phyloP scores from a whole-genome alignment of 345 rosid genomes.

The Eucalyptus regnans region DNA sequence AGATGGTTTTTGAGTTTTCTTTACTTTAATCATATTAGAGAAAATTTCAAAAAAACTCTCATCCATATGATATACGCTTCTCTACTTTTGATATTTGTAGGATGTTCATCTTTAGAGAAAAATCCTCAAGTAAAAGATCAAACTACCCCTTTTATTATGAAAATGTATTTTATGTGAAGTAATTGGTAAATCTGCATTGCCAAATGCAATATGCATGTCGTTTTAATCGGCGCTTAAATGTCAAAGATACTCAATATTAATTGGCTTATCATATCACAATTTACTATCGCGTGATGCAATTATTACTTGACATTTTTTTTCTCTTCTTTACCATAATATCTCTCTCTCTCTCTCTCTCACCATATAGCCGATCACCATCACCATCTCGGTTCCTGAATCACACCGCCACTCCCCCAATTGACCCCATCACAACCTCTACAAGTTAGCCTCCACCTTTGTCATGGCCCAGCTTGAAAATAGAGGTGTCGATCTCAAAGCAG shows the following conservation, averaged over 20 bases:
- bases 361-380: not conserved
- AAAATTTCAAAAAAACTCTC: not conserved
- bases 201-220: rapidly evolving
- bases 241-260: no score
- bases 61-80: not conserved
- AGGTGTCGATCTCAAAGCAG: not conserved
- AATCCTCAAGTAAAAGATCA: no score
- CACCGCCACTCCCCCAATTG: not conserved
- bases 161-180: not conserved
- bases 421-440: not conserved
- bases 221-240: rapidly evolving
- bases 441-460: not conserved
- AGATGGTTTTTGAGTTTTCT: no score
- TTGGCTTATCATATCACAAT: no score
- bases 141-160: not conserved
- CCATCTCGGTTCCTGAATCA: not conserved
- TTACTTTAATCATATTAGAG: no score
- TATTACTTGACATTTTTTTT: no score
- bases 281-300: rapidly evolving
- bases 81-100: not conserved
- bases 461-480: not conserved
- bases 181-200: rapidly evolving
- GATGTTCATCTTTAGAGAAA: no score
- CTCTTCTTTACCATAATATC: no score
- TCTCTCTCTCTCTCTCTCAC: not conserved